These are phyloP conservation scores for Thraustochytrium sp. DNA, from an alignment of 352 stramenopile species.

Conservation along the genomic window DNA sequence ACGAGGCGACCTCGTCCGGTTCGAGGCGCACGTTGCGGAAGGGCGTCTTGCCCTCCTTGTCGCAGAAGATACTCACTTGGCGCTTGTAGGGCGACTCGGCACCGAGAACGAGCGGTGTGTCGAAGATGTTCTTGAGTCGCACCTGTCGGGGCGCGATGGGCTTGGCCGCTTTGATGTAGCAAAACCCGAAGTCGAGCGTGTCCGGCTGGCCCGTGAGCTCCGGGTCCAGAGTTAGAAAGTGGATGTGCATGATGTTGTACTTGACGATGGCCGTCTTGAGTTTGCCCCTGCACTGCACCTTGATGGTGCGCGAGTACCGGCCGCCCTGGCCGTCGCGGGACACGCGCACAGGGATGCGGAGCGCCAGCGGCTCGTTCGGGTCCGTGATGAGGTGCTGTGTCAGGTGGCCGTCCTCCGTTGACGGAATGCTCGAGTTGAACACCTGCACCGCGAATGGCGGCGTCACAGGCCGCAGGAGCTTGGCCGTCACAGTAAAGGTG, in stretches of 20 bases:
- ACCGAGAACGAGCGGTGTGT: background rate
- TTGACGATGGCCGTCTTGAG: conserved; percentile 26
- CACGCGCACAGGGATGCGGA: background rate
- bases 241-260: conserved; percentile 42
- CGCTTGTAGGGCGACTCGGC: conserved; percentile 21
- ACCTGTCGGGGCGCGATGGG: background rate
- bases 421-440: background rate
- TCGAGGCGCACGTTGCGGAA: background rate
- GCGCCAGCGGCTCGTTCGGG: background rate
- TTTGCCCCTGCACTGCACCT: background rate
- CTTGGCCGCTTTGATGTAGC: background rate
- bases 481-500: no score
- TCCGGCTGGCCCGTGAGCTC: background rate
- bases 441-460: background rate
- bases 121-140: conserved; percentile 26
- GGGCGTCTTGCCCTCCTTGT: background rate
- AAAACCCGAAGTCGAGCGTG: conserved; percentile 11
- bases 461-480: background rate
- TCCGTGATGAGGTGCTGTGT: background rate
- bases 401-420: background rate
- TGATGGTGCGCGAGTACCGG: background rate
- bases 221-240: conserved; percentile 24
- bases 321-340: background rate
- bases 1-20: background rate
- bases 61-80: conserved; percentile 5